Evolutionary conservation across 2,329 filamentous ascomycete species (phyloP).

Genomic region (Mollisiaceae sp.): DNA sequence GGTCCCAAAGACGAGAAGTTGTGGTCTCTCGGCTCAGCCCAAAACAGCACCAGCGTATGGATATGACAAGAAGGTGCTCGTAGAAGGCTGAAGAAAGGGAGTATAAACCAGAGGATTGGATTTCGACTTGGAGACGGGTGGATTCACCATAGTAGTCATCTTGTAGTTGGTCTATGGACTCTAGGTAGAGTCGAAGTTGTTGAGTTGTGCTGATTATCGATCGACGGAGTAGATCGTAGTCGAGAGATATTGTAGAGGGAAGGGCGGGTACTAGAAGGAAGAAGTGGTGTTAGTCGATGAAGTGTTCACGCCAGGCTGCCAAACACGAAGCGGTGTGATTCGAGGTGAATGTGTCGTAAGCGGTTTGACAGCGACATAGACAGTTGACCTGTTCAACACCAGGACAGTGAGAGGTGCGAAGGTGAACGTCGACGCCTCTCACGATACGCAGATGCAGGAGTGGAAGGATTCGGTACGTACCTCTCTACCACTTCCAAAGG

Average conservation of each 20-base stretch:
- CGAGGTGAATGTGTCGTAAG: slow-evolving; percentile 25
- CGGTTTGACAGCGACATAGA: slow-evolving; percentile 5
- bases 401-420: slow-evolving; percentile 6
- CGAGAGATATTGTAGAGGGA: slow-evolving; percentile 14
- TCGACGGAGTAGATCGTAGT: slow-evolving; percentile 27
- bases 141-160: slow-evolving; percentile 68
- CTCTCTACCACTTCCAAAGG: slow-evolving; percentile 31
- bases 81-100: slow-evolving; percentile 45
- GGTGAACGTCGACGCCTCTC: neutral
- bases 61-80: slow-evolving; percentile 40
- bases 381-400: neutral
- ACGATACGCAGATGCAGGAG: neutral
- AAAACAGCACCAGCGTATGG: slow-evolving; percentile 32
- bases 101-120: slow-evolving; percentile 46
- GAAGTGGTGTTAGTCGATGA: slow-evolving; percentile 31
- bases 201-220: slow-evolving; percentile 21
- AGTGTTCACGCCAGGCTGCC: slow-evolving; percentile 28
- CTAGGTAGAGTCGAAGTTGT: slow-evolving; percentile 38
- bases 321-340: slow-evolving; percentile 35
- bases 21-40: slow-evolving; percentile 26
- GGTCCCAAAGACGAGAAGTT: slow-evolving; percentile 23
- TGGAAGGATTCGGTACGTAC: slow-evolving; percentile 29
- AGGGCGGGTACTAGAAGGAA: slow-evolving; percentile 25
- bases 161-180: slow-evolving; percentile 46
- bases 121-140: slow-evolving; percentile 46